Evolutionary conservation across 768 basidiomycete species (phyloP).

Genomic region (Rhizopogon rudus): DNA sequence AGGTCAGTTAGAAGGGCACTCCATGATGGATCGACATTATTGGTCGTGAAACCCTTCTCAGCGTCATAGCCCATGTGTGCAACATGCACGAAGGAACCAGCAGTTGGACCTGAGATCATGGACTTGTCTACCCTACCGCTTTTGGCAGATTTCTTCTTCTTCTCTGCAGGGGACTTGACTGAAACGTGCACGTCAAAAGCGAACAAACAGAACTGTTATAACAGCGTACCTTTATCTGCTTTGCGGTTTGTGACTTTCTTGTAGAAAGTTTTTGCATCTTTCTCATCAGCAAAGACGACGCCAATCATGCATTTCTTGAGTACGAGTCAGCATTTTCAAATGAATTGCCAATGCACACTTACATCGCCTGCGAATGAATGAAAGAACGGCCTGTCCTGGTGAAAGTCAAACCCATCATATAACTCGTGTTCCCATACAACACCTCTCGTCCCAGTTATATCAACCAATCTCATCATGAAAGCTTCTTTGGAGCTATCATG

Average conservation of each 20-base stretch:
- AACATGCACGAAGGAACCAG: slow-evolving; percentile 80
- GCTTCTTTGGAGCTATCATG: slow-evolving; percentile 53
- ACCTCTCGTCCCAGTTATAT: slow-evolving; percentile 77
- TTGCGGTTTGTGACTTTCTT: slow-evolving; percentile 80
- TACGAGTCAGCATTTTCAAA: not conserved
- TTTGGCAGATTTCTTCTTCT: slow-evolving; percentile 55
- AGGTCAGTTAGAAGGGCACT: slow-evolving; percentile 63
- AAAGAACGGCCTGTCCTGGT: slow-evolving; percentile 84
- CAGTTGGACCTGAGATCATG: slow-evolving; percentile 79
- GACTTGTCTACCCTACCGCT: slow-evolving; percentile 89
- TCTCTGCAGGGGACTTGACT: slow-evolving; percentile 46
- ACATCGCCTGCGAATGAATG: slow-evolving; percentile 93
- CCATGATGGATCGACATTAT: slow-evolving; percentile 91
- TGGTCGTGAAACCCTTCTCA: slow-evolving; percentile 81
- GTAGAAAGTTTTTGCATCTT: slow-evolving; percentile 77
- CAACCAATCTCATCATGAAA: slow-evolving; percentile 74
- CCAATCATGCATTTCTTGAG: slow-evolving; percentile 84
- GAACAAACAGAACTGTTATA: not conserved
- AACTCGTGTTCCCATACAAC: slow-evolving; percentile 93
- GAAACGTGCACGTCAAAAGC: slow-evolving; percentile 12
- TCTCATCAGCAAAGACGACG: slow-evolving; percentile 83
- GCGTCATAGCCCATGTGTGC: slow-evolving; percentile 94
- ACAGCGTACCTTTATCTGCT: slow-evolving; percentile 45
- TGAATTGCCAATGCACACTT: slow-evolving; percentile 30
- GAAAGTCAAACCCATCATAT: slow-evolving; percentile 76